A percentile compares a stretch with the other conserved stretches of the same genome.
phyloP scores from a whole-genome alignment of 495 filamentous ascomycete species.

The Bombardia bombarda region DNA sequence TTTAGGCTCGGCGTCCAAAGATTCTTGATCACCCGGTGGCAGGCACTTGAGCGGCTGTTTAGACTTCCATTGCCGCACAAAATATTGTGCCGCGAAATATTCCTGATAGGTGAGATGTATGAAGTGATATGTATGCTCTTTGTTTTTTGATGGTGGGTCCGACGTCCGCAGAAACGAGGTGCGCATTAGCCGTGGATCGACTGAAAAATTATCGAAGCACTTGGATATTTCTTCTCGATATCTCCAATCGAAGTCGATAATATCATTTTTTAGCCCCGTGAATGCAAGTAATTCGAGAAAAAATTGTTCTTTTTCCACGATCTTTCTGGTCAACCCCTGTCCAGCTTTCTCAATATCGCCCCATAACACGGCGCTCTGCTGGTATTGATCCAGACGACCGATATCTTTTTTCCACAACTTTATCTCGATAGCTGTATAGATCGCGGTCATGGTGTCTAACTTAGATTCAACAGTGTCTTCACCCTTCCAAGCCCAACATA shows the following conservation, averaged over 20 bases:
- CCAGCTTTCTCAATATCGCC: not conserved
- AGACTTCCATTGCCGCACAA: conserved; percentile 27
- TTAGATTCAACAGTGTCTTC: too few relatives aligned
- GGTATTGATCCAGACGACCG: conserved; percentile 24
- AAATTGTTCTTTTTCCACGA: conserved; percentile 15
- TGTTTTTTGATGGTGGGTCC: conserved; percentile 5
- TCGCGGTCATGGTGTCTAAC: conserved; percentile 36
- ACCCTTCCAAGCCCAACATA: conserved; percentile 33
- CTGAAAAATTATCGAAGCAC: conserved; percentile 4
- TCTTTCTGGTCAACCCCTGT: conserved; percentile 5
- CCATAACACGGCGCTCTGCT: conserved; percentile 3
- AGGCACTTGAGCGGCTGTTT: conserved; percentile 15
- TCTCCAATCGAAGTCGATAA: conserved; percentile 26
- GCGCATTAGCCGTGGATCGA: conserved; percentile 9
- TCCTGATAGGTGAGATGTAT: conserved; percentile 36
- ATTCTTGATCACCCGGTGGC: conserved; percentile 1
- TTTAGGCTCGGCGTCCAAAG: not conserved
- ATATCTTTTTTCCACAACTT: conserved; percentile 36
- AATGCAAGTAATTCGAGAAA: conserved; percentile 32
- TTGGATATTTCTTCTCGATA: conserved; percentile 16
- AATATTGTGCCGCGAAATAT: conserved; percentile 36
- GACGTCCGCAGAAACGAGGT: conserved; percentile 30
- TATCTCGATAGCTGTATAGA: conserved; percentile 33
- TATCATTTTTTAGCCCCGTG: conserved; percentile 21
- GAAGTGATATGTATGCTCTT: conserved; percentile 30